Conservation (phyloP, 768 basidiomycete genomes). For the Boletus coccyginus region DNA sequence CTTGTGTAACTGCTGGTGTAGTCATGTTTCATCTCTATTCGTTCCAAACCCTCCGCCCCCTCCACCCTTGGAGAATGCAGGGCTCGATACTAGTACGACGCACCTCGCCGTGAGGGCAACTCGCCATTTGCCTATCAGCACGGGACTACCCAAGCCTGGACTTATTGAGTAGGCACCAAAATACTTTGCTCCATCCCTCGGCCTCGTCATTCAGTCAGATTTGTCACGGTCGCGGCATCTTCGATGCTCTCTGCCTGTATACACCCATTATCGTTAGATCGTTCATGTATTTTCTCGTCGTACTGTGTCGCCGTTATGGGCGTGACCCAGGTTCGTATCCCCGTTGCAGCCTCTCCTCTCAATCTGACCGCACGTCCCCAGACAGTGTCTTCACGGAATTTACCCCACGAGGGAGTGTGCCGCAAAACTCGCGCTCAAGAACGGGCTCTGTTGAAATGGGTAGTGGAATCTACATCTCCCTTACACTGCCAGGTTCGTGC, state of each 20-base stretch:
- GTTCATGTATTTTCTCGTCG: constrained; percentile 86
- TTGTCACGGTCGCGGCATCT: constrained; percentile 73
- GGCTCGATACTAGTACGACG: constrained; percentile 12
- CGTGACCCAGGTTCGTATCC: constrained; percentile 74
- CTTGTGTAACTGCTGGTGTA: constrained; percentile 78
- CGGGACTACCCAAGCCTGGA: constrained; percentile 35
- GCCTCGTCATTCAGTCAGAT: constrained; percentile 40
- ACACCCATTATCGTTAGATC: constrained; percentile 77
- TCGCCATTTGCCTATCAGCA: constrained; percentile 22
- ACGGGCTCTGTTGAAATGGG: constrained; percentile 22
- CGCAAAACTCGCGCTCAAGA: constrained; percentile 41
- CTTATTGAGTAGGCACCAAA: constrained; percentile 35
- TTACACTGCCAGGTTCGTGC: constrained; percentile 53
- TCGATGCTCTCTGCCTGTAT: constrained; percentile 79
- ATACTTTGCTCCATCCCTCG: not conserved
- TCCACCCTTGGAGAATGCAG: constrained; percentile 1
- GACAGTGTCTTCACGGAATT: constrained; percentile 73
- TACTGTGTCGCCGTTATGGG: constrained; percentile 70
- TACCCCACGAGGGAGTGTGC: constrained; percentile 63
- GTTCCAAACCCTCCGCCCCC: constrained; percentile 42
- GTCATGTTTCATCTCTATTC: constrained; percentile 69
- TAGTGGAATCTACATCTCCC: constrained; percentile 46
- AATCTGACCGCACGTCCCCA: constrained; percentile 25
- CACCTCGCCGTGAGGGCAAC: constrained; percentile 17
- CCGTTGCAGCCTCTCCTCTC: not conserved